Conservation (phyloP, 2,329 filamentous ascomycete species). For the Aphanocladium album region DNA sequence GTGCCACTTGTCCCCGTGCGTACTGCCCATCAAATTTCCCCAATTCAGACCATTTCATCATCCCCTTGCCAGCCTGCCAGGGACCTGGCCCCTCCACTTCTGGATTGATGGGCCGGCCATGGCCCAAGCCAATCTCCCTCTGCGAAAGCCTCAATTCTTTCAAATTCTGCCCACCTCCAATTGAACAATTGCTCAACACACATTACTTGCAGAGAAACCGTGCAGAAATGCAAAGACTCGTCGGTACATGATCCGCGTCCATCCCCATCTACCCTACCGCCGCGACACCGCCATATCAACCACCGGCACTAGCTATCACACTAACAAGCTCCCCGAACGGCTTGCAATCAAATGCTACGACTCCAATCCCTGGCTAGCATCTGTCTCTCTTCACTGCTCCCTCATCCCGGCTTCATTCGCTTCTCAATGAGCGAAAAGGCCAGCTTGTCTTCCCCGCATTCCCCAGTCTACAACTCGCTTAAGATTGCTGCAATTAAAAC, state of each 20-base stretch:
- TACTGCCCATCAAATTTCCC: conserved; percentile 11
- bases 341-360: background rate
- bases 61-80: background rate
- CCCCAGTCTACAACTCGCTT: conserved; percentile 1
- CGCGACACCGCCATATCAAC: background rate
- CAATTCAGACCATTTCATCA: conserved; percentile 5
- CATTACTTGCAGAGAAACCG: too few species aligned
- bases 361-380: background rate
- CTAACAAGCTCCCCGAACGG: background rate
- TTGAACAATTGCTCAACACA: background rate
- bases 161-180: background rate
- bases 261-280: background rate
- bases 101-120: background rate
- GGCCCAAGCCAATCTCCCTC: background rate
- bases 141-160: background rate
- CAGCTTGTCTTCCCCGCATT: background rate
- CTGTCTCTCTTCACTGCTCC: background rate
- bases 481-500: conserved; percentile 7
- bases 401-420: background rate
- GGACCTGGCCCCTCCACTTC: conserved; percentile 1
- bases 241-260: background rate
- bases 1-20: background rate
- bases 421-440: background rate
- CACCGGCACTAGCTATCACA: background rate
- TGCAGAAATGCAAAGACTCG: background rate